These are phyloP conservation scores for Nissolia schottii DNA, from an alignment of 306 rosid species.

Conservation along the genomic window DNA sequence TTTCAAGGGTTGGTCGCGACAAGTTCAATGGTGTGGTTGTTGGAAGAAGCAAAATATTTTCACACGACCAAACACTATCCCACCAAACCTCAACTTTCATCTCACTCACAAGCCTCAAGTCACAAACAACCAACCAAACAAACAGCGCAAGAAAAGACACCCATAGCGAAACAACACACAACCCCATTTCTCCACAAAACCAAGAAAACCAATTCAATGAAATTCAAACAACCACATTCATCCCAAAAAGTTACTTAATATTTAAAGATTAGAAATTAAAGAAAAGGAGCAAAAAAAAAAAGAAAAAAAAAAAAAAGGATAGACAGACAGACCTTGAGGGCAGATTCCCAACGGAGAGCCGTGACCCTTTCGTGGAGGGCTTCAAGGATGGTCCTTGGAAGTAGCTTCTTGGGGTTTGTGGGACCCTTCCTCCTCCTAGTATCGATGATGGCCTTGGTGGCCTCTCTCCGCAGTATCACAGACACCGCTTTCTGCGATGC, in stretches of 20 bases:
- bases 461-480: slow-evolving; percentile 74
- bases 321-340: slow-evolving; percentile 61
- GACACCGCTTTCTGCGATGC: slow-evolving; percentile 90
- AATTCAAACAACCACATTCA: background rate
- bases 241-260: background rate
- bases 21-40: too few relatives aligned
- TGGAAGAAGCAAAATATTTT: too few relatives aligned
- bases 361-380: slow-evolving; percentile 77
- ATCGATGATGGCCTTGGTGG: slow-evolving; percentile 78
- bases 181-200: background rate
- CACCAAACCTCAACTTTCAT: background rate
- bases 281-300: background rate
- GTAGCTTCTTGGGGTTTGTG: slow-evolving; percentile 69
- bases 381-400: slow-evolving; percentile 81
- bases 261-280: background rate
- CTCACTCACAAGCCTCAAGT: too few relatives aligned
- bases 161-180: background rate
- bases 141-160: background rate
- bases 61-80: too few relatives aligned
- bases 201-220: background rate
- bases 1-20: too few relatives aligned
- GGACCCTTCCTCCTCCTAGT: slow-evolving; percentile 70
- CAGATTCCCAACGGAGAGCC: slow-evolving; percentile 88
- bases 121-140: background rate
- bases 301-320: background rate